These are phyloP conservation scores for Agastache rugosa DNA, from an alignment of 257 asterid species.

Conservation along the genomic window DNA sequence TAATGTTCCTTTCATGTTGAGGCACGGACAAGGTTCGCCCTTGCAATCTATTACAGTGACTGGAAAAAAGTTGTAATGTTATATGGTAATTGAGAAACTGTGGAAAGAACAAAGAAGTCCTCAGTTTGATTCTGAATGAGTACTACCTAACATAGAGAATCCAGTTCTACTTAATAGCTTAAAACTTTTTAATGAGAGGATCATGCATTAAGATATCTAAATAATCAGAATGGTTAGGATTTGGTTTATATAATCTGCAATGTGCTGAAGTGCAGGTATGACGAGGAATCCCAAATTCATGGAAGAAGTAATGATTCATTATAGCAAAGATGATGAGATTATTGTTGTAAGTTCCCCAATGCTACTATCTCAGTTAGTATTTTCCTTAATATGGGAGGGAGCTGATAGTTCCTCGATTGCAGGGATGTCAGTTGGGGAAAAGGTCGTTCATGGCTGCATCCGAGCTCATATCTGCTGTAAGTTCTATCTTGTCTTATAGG, in stretches of 20 bases:
- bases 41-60: background rate
- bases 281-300: constrained; percentile 57
- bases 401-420: constrained; percentile 18
- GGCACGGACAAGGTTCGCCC: constrained; percentile 60
- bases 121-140: too few species aligned
- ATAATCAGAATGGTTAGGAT: background rate
- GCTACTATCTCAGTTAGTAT: background rate
- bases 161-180: background rate
- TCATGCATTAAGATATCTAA: background rate
- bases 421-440: constrained; percentile 84
- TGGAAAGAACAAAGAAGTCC: too few species aligned
- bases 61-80: background rate
- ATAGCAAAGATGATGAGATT: constrained; percentile 72
- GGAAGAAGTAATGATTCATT: constrained; percentile 54
- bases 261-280: constrained; percentile 52
- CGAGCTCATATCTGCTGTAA: constrained; percentile 67
- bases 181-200: background rate
- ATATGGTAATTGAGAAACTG: background rate
- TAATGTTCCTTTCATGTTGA: constrained; percentile 73
- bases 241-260: background rate
- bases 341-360: constrained; percentile 63
- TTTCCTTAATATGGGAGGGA: background rate
- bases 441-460: constrained; percentile 78
- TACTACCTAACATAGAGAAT: too few species aligned
- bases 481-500: constrained; percentile 21